Base-by-base conservation (phyloP, 2,329 filamentous ascomycete species). In the Trichoderma oligosporum region DNA sequence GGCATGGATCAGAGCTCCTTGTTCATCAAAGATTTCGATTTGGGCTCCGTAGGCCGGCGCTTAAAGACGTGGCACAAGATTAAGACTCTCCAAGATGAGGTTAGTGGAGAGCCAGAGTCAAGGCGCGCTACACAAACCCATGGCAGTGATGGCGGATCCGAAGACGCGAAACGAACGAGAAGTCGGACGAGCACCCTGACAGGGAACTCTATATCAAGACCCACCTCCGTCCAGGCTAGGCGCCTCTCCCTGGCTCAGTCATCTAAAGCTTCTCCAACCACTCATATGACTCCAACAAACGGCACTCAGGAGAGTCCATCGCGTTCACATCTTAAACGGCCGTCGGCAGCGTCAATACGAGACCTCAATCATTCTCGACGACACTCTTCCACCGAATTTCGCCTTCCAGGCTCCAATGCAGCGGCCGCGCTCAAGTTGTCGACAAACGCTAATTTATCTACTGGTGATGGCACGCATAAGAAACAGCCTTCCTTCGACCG, bases 11-110 rank as follows among this genome's bases (percentile, higher is more conserved):
- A 97, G 74, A 89, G 90, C 57, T 95, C 94, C 36, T 80, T 97
- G 14, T 96, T 97, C 70, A 87, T 97, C 76, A 96, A 96, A 69
- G 92, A 94, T 45, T 96, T 97, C 65, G 90, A 97, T 64, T 80
- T 97, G 63, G 93, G 93, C 16, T 90, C 92, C 3, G 92, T 97
- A 64, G 93, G 93, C 7, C 83, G 90, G 57, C 83, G 93, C 60
- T 75, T 97, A 61, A 95, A 95, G 71, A 96, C 92, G 2, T 97
- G 93, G 93, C 91, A 97, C 73, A 96, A 94, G 73, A 92, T 97
- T 71, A 96, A 96, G 72, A 79, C 84, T 3, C 80, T 97, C 61
- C 93, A 97, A 69, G 89, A 96, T 66, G 91, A 97, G 71, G 86
- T 94, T 39, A 87, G 82, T 61, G 81, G 81, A 42, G 73, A 70